phyloP scores from a whole-genome alignment of 2,329 filamentous ascomycete species.

The Bipolaris oryzae region DNA sequence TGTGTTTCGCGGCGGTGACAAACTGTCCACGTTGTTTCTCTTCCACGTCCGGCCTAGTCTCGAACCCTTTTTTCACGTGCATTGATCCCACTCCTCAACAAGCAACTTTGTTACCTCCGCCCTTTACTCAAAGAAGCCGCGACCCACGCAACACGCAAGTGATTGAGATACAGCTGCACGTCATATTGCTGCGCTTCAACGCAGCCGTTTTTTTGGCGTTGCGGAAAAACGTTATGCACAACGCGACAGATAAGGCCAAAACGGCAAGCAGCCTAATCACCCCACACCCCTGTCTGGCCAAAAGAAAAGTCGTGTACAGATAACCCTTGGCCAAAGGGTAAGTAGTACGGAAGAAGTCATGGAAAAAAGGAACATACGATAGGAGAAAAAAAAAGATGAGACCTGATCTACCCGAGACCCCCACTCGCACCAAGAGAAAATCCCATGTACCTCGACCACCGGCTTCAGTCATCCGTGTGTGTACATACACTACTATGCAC shows the following conservation, averaged over 20 bases:
- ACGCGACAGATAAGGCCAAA: no score
- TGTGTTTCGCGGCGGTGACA: constrained; percentile 19
- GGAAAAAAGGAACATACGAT: not conserved
- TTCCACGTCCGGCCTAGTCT: not conserved
- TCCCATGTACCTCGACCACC: no score
- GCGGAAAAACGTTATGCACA: no score
- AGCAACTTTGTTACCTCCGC: not conserved
- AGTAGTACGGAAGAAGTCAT: not conserved
- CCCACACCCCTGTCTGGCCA: no score
- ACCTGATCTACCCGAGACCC: not conserved
- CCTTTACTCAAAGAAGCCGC: constrained; percentile 5
- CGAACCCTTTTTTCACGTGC: constrained; percentile 3
- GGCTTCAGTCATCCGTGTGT: no score
- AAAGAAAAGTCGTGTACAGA: no score
- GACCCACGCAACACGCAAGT: not conserved
- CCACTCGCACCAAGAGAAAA: not conserved
- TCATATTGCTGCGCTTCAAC: constrained; percentile 11
- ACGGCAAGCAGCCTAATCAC: no score
- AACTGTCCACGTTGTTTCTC: constrained; percentile 17
- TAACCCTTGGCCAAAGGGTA: no score
- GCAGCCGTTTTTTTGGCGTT: no score
- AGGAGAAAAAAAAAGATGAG: not conserved
- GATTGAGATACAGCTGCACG: constrained; percentile 16
- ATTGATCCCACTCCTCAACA: not conserved
- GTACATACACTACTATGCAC: no score